These are phyloP conservation scores for Ustilago hordei DNA, from an alignment of 1,284 basidiomycete species.

Conservation along the genomic window DNA sequence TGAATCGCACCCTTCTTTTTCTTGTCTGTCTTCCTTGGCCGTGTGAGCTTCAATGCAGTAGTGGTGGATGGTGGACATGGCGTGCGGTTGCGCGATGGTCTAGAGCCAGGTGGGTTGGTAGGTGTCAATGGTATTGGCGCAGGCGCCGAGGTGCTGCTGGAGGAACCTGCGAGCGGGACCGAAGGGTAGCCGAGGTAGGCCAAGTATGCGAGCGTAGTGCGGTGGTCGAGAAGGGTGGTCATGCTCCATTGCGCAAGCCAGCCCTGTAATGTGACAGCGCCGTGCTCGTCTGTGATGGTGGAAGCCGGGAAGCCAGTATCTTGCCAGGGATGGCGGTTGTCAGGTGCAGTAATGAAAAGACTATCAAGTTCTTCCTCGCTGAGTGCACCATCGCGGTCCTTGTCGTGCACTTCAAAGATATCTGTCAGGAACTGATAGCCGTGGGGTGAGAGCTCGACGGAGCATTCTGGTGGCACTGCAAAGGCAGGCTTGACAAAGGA, in stretches of 20 bases:
- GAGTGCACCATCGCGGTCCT: constrained; percentile 95
- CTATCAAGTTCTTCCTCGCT: constrained; percentile 86
- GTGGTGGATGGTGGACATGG: constrained; percentile 54
- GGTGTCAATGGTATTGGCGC: constrained; percentile 41
- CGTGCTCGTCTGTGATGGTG: constrained; percentile 87
- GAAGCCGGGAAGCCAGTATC: constrained; percentile 74
- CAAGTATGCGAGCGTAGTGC: constrained; percentile 92
- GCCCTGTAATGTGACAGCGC: constrained; percentile 91
- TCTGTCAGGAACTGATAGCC: constrained; percentile 98
- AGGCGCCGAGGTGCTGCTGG: constrained; percentile 20
- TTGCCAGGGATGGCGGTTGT: constrained; percentile 64
- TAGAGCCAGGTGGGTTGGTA: constrained; percentile 30
- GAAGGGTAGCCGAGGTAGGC: constrained; percentile 88
- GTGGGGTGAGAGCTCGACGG: constrained; percentile 89
- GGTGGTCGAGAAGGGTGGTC: constrained; percentile 93
- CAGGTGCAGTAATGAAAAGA: constrained; percentile 92
- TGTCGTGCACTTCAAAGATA: constrained; percentile 95
- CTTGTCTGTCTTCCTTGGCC: constrained; percentile 78
- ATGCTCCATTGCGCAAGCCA: constrained; percentile 99
- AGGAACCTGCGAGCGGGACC: constrained; percentile 49
- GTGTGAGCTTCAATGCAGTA: constrained; percentile 63
- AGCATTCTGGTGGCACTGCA: constrained; percentile 91
- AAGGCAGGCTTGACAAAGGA: constrained; percentile 74
- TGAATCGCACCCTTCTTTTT: constrained; percentile 74
- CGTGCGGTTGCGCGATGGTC: constrained; percentile 45